phyloP scores from a whole-genome alignment of 2,329 filamentous ascomycete genomes.

The Arthrobotrys sinensis region DNA sequence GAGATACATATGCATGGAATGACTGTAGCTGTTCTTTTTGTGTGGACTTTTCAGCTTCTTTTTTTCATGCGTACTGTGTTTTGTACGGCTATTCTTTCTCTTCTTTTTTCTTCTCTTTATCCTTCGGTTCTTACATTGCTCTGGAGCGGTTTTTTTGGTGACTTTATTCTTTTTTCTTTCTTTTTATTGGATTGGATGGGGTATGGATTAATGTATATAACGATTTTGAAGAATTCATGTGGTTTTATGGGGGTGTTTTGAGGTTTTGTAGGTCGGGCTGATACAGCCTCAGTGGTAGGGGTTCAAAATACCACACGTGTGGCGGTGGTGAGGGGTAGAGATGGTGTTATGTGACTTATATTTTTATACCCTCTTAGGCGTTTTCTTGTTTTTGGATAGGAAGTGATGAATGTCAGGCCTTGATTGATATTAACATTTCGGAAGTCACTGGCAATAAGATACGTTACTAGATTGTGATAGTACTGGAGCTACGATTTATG shows the following conservation, averaged over 20 bases:
- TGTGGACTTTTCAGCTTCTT: background rate
- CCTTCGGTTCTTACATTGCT: slow-evolving; percentile 19
- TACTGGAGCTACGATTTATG: no score
- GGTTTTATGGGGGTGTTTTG: background rate
- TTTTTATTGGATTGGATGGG: slow-evolving; percentile 16
- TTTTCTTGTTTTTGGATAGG: no score
- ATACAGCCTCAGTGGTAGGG: no score
- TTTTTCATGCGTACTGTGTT: slow-evolving; percentile 6
- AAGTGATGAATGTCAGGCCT: no score
- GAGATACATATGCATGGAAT: slow-evolving; percentile 14
- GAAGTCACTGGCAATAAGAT: no score
- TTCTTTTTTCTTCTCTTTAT: background rate
- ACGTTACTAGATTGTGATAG: no score
- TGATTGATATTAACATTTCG: no score
- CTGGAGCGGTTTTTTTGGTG: slow-evolving; percentile 8
- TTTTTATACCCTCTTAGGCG: no score
- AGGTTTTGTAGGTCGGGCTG: background rate
- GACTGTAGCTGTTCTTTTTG: background rate
- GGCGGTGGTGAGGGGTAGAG: no score
- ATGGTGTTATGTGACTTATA: no score
- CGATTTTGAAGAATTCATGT: slow-evolving; percentile 36
- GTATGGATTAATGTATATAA: slow-evolving; percentile 52
- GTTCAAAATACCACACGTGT: no score
- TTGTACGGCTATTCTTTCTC: slow-evolving; percentile 4
- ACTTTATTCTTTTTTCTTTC: background rate